Conservation (phyloP, 2,329 filamentous ascomycete species). For the Hypoxylon sp. region DNA sequence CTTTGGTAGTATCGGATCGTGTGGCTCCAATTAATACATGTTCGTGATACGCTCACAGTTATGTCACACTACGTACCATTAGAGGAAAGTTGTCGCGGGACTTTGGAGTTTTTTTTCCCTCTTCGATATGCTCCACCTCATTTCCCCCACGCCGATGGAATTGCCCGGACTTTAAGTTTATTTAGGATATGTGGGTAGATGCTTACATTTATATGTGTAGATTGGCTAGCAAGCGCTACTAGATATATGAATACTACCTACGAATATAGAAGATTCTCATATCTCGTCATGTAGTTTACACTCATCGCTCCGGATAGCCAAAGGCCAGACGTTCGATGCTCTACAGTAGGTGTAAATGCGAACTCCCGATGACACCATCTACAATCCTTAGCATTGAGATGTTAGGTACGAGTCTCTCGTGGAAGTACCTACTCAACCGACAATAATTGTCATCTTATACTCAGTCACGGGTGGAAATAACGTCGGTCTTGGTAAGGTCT, state of each 20-base stretch:
- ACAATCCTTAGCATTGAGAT: not conserved
- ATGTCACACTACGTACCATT: conserved; percentile 24
- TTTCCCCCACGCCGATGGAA: conserved; percentile 26
- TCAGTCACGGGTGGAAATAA: not conserved
- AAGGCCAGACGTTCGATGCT: not conserved
- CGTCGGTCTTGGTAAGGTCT: not conserved
- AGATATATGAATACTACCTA: conserved; percentile 4
- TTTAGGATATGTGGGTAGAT: conserved; percentile 23
- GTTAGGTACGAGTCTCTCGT: not conserved
- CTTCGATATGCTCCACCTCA: conserved; percentile 17
- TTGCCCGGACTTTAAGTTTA: conserved; percentile 18
- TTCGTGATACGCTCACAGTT: conserved; percentile 25
- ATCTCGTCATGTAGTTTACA: not conserved
- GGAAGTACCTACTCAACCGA: not conserved
- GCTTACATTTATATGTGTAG: conserved; percentile 1
- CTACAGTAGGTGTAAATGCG: not conserved
- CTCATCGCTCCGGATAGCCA: not conserved
- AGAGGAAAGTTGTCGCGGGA: conserved; percentile 19
- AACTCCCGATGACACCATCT: not conserved
- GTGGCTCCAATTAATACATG: conserved; percentile 31
- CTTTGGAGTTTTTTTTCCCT: conserved; percentile 7
- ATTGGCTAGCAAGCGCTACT: conserved; percentile 6
- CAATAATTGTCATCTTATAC: not conserved
- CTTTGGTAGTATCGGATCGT: conserved; percentile 21
- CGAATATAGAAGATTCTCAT: not conserved